These are phyloP conservation scores for Dictyostelium capitatum DNA, from an alignment of 78 protist species.

Conservation along the genomic window DNA sequence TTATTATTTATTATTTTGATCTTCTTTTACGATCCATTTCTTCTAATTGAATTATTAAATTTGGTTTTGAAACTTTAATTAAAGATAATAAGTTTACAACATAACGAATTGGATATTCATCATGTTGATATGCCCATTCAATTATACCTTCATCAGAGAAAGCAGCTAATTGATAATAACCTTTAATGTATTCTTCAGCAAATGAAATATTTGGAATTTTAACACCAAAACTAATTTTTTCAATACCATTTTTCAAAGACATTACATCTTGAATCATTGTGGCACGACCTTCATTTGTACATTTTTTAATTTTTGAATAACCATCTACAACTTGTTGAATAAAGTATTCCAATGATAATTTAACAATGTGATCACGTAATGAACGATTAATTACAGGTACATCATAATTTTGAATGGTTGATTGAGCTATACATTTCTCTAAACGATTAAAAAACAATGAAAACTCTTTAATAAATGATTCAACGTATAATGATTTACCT, in stretches of 20 bases:
- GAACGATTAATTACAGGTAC: conserved; percentile 9
- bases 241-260: conserved; percentile 23
- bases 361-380: conserved; percentile 20
- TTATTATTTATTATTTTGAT: neutral
- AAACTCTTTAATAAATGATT: conserved; percentile 27
- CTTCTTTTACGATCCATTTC: conserved; percentile 73
- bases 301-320: conserved; percentile 48
- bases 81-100: conserved; percentile 22
- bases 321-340: conserved; percentile 73
- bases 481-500: neutral
- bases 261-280: conserved; percentile 59
- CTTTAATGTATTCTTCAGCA: conserved; percentile 51
- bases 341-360: conserved; percentile 26
- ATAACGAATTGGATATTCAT: conserved; percentile 63
- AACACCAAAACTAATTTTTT: conserved; percentile 24
- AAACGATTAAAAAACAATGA: conserved; percentile 4
- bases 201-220: conserved; percentile 55
- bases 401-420: neutral
- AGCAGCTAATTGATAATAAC: conserved; percentile 31
- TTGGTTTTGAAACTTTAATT: conserved; percentile 19
- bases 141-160: conserved; percentile 2
- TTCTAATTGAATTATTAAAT: conserved; percentile 24
- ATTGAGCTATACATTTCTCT: conserved; percentile 19
- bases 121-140: conserved; percentile 55
- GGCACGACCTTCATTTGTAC: conserved; percentile 69